Evolutionary conservation across 768 basidiomycete species (phyloP).

Genomic region (Lactifluus piperatus): DNA sequence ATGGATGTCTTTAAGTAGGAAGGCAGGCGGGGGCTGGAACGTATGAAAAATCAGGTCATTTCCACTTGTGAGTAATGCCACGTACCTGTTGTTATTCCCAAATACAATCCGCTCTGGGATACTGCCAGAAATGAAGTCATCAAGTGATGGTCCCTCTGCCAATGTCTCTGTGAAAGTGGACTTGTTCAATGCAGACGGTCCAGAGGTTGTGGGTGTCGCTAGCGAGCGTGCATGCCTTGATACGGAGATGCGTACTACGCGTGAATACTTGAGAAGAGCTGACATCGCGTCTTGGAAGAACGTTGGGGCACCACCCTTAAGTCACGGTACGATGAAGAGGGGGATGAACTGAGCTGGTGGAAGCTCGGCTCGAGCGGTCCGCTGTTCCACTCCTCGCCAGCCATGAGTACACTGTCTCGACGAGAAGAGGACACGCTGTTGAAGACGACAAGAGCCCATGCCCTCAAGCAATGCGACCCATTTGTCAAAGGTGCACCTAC

Average conservation of each 20-base stretch:
- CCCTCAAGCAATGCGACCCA: constrained; percentile 68
- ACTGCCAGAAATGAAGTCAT: constrained; percentile 72
- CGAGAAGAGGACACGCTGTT: constrained; percentile 81
- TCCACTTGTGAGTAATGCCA: constrained; percentile 4
- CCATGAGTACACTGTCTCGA: constrained; percentile 78
- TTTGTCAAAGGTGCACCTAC: constrained; percentile 56
- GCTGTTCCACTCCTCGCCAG: not conserved
- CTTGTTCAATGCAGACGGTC: constrained; percentile 37
- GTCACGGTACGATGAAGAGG: no score
- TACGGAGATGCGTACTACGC: constrained; percentile 2
- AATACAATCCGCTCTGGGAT: constrained; percentile 52
- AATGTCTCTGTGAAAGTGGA: constrained; percentile 44
- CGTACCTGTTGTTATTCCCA: constrained; percentile 62
- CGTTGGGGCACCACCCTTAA: not conserved
- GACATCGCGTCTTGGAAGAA: not conserved
- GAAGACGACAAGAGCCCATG: constrained; percentile 72
- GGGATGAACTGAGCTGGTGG: no score
- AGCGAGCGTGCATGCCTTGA: constrained; percentile 5
- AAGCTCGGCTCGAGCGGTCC: not conserved
- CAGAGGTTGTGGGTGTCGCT: constrained; percentile 32
- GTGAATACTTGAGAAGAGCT: constrained; percentile 14
- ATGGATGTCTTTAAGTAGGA: constrained; percentile 86
- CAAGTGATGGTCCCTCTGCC: constrained; percentile 60
- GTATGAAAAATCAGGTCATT: not conserved
- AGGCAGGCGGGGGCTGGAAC: constrained; percentile 71